phyloP scores from a whole-genome alignment of 2,329 filamentous ascomycete species.

The Claviceps citrina region DNA sequence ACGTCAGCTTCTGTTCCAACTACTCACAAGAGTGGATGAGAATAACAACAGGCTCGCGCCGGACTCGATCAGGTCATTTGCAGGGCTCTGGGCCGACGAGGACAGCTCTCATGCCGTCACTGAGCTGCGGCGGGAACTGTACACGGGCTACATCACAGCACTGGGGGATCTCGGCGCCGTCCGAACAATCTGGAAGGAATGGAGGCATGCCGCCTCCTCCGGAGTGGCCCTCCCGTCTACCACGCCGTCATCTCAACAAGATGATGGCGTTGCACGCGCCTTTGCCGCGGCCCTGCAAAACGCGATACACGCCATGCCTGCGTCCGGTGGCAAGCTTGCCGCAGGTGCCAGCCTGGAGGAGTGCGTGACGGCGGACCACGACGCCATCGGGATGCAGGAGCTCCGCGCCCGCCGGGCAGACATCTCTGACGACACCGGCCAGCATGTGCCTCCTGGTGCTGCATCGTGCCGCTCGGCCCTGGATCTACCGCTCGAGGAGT shows the following conservation, averaged over 20 bases:
- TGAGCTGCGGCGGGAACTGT: conserved; percentile 8
- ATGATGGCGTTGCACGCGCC: conserved; percentile 1
- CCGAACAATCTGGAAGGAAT: conserved; percentile 18
- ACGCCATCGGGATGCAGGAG: conserved; percentile 9
- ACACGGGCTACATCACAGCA: conserved; percentile 14
- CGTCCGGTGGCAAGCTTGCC: neutral
- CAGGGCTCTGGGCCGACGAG: conserved; percentile 6
- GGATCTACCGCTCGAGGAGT: conserved; percentile 5
- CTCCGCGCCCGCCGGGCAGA: neutral
- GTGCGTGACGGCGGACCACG: conserved; percentile 10
- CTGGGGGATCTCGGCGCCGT: conserved; percentile 18
- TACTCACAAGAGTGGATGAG: conserved; percentile 17
- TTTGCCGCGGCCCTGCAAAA: conserved; percentile 7
- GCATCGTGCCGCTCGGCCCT: conserved; percentile 1
- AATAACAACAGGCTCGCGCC: conserved; percentile 7
- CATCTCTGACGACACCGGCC: neutral
- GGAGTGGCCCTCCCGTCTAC: neutral
- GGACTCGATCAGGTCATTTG: conserved; percentile 14
- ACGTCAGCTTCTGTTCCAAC: conserved; percentile 14
- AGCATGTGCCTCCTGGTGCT: neutral
- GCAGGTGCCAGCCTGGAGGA: conserved; percentile 6
- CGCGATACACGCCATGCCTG: conserved; percentile 4
- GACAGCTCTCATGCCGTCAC: neutral
- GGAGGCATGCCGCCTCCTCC: conserved; percentile 8
- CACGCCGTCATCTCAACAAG: neutral